Conservation (phyloP, 768 basidiomycete species). For the Macrocybe gigantea region DNA sequence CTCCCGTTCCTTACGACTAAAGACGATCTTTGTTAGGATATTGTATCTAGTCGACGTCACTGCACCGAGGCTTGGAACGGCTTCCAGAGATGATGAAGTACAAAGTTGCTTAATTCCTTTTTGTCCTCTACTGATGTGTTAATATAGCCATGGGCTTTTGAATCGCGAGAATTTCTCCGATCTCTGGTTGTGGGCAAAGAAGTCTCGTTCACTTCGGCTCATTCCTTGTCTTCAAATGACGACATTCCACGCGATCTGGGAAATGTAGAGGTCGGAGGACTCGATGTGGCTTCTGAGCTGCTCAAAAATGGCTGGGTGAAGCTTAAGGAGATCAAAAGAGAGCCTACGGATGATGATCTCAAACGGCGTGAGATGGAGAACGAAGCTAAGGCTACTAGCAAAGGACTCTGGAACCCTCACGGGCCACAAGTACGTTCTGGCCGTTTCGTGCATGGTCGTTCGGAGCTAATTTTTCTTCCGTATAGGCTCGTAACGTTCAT, state of each 20-base stretch:
- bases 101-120: conserved; percentile 8
- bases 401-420: conserved; percentile 84
- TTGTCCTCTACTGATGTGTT: conserved; percentile 4
- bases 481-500: conserved; percentile 65
- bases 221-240: conserved; percentile 73
- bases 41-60: conserved; percentile 85
- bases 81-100: conserved; percentile 86
- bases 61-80: conserved; percentile 80
- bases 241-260: conserved; percentile 79
- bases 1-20: not conserved
- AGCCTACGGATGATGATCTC: conserved; percentile 72
- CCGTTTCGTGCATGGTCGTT: not conserved
- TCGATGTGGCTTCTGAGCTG: conserved; percentile 72
- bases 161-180: conserved; percentile 89
- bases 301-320: conserved; percentile 91
- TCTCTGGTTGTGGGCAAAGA: conserved; percentile 85
- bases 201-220: conserved; percentile 76
- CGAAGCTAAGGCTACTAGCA: conserved; percentile 68
- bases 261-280: conserved; percentile 61
- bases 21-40: conserved; percentile 43
- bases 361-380: conserved; percentile 69
- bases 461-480: not conserved
- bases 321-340: conserved; percentile 81
- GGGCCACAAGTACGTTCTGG: conserved; percentile 52
- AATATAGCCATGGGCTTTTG: conserved; percentile 80